Evolutionary conservation across 1,284 basidiomycete species (phyloP).

Genomic region (Heterobasidion irregulare): DNA sequence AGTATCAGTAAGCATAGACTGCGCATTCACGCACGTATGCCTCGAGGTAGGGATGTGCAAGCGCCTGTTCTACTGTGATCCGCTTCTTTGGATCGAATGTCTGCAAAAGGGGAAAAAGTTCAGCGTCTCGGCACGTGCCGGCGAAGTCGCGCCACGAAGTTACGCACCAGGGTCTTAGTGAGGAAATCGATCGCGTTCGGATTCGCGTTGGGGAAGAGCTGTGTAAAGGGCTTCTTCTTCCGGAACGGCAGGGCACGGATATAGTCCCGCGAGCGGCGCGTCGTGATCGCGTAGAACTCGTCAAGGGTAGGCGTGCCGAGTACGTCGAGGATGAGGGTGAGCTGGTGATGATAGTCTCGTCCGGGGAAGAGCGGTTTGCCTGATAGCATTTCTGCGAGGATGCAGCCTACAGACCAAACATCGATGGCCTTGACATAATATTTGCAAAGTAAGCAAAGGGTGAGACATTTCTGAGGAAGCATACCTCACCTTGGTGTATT

Average conservation of each 20-base stretch:
- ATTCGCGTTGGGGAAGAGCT: constrained; percentile 82
- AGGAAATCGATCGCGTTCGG: constrained; percentile 87
- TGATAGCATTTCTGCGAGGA: constrained; percentile 93
- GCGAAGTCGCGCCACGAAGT: not conserved
- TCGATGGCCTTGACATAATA: constrained; percentile 64
- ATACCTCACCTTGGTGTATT: constrained; percentile 76
- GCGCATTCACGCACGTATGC: constrained; percentile 60
- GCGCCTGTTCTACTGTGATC: constrained; percentile 85
- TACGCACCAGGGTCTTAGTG: constrained; percentile 76
- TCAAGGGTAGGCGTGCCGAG: constrained; percentile 90
- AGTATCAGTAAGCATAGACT: constrained; percentile 7
- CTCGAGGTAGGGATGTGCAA: constrained; percentile 87
- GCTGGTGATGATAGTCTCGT: constrained; percentile 93
- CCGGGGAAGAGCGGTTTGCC: constrained; percentile 95
- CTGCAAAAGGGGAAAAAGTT: constrained; percentile 22
- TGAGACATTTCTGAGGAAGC: not conserved
- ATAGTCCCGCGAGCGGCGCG: constrained; percentile 81
- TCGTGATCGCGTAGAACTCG: constrained; percentile 88
- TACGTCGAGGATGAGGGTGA: constrained; percentile 85
- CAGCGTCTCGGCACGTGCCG: not conserved
- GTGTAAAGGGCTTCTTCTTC: constrained; percentile 71
- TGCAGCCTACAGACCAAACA: constrained; percentile 95
- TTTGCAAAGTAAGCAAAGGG: constrained; percentile 6
- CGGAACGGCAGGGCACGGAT: constrained; percentile 85
- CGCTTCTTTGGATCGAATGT: constrained; percentile 93